Base-by-base conservation (phyloP, 768 basidiomycete genomes). In the Crassisporium funariophilum region DNA sequence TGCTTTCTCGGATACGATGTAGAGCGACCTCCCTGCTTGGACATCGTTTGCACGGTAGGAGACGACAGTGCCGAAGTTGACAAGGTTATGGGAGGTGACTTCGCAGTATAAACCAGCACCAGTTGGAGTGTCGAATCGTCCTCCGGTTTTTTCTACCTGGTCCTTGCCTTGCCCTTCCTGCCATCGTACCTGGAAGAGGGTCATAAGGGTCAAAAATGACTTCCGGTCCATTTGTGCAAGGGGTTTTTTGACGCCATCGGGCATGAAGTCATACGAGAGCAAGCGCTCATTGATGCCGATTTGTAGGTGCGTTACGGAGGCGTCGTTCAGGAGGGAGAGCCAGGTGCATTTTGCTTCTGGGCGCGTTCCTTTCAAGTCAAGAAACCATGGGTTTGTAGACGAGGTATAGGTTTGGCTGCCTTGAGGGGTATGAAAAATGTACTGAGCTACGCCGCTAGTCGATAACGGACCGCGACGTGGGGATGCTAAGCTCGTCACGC, bases 191-290 rank as follows among this genome's bases (percentile, higher is more conserved):
- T 46, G 44, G n/a, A 46, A 46, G 16, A 46, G 35, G 16, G 44
- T 36, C 44, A 46, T 46, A 6, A 46, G 20, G 3, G 44, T 46
- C 15, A 46, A 34, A 25, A 37, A 46, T 10, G 44, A 46, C 22
- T 46, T 46, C 20, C 44, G 44, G 27, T 46, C 44, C 44, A 46
- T 46, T 25, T 36, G 22, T 12, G 44, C 44, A n/a, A 46, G 15
- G 5, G 44, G 44, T 29, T 46, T 46, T 35, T 37, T 46, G 36
- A 46, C 38, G 25, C 44, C 44, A 4, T 46, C 44, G 4, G 44
- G 44, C 44, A 46, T 46, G 44, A 46, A 46, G 29, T 46, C 44
- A 22, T 46, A 46, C 23, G 44, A 46, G 22, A 46, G 35, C 13
- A 27, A 9, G 21, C 16, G 35, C 36, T 37, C 44, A 24, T 36